Percentiles rank a stretch among this genome's conserved stretches.
Evolutionary conservation across 1,284 basidiomycete species (phyloP).

Genomic region (Pseudozyma thailandica): DNA sequence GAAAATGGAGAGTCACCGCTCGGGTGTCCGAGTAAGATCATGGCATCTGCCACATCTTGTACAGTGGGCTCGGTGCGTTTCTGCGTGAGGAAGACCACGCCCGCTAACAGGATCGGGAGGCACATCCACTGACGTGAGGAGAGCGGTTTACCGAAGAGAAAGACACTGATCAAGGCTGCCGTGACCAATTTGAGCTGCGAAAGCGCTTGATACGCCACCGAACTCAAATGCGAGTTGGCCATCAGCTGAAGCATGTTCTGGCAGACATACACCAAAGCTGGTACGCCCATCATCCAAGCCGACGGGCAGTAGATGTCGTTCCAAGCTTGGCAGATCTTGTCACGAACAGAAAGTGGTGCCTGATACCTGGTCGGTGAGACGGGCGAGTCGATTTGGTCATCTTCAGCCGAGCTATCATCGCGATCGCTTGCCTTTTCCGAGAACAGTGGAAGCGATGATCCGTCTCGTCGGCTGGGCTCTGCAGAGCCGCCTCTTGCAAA

Average conservation of each 20-base stretch:
- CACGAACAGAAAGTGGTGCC: neutral
- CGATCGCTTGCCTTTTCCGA: slow-evolving; percentile 15
- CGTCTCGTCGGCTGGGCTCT: neutral
- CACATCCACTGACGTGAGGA: slow-evolving; percentile 29
- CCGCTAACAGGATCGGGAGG: slow-evolving; percentile 22
- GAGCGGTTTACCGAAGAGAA: slow-evolving; percentile 25
- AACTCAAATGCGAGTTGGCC: slow-evolving; percentile 33
- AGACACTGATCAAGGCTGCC: slow-evolving; percentile 36
- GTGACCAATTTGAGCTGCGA: slow-evolving; percentile 47
- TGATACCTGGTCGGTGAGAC: neutral
- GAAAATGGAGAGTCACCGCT: slow-evolving; percentile 19
- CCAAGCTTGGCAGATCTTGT: slow-evolving; percentile 2
- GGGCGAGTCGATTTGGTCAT: neutral
- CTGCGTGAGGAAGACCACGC: slow-evolving; percentile 25
- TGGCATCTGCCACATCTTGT: slow-evolving; percentile 8
- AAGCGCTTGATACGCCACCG: slow-evolving; percentile 36
- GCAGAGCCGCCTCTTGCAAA: neutral
- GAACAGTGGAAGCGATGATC: slow-evolving; percentile 20
- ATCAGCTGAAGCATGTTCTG: slow-evolving; percentile 48
- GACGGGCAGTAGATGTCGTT: slow-evolving; percentile 29
- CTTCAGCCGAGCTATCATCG: slow-evolving; percentile 2
- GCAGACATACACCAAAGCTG: slow-evolving; percentile 32
- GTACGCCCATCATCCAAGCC: slow-evolving; percentile 38
- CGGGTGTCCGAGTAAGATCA: slow-evolving; percentile 2
- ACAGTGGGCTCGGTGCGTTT: neutral